Base-by-base conservation (phyloP, 2,329 filamentous ascomycete genomes). In the Coniochaeta prunicola region DNA sequence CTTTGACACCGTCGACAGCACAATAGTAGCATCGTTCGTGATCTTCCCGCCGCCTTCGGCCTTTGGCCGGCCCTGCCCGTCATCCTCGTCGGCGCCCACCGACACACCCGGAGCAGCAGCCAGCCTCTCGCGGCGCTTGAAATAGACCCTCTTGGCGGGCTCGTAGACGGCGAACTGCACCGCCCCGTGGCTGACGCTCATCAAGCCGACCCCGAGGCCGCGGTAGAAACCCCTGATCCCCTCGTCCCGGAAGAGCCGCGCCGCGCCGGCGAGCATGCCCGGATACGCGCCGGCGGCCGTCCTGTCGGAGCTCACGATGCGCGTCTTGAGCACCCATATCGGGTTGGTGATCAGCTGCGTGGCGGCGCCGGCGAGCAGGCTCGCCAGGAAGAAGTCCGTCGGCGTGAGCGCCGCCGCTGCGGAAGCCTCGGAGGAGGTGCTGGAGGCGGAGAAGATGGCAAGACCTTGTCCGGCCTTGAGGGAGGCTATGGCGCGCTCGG, bases 111-210 rank as follows among this genome's bases (percentile, higher is more conserved):
- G 2, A 5, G 26, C 45, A 45, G 13, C 13, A 33, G 28, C 56
- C 4, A 15, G 38, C n/a, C 40, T 59, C 33, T 31, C 58, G 33
- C 73, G 71, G n/a, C 71, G 69, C 1, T 79, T 75, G 60, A 88
- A 77, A 64, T 88, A 85, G 59, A 78, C 64, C 57, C 77, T 73
- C 73, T 85, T 84, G 21, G 82, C 67, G 0, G 84, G 82, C 71
- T 99, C 94, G 73, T 99, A 99, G 21, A 94, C 91, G 74, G 92
- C 91, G 72, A 99, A 99, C 73, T 97, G 94, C 28, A 99, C 87
- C 2, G 93, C 92, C 42, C 93, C 93, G 71, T 99, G 94, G 60
- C 86, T 88, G 34, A 97, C 92, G 15, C 93, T 93, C 59, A 97
- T 80, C 34, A 96, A 77, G 42, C 90, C 89, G 21, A 96, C 90